Evolutionary conservation across 2,329 filamentous ascomycete species (phyloP).

Genomic region (Clarireedia paspali): DNA sequence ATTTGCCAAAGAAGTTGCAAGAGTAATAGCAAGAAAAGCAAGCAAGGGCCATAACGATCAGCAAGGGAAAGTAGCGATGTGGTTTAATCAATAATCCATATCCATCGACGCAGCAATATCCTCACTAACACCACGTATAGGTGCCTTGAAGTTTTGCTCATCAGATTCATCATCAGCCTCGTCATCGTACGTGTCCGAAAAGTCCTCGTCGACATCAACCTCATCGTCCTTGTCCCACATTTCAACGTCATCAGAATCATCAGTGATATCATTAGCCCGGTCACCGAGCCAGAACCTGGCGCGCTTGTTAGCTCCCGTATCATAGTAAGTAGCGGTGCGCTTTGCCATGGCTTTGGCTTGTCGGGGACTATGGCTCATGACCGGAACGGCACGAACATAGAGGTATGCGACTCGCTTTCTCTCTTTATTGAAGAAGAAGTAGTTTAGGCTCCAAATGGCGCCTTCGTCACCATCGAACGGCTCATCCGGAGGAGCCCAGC

Average conservation of each 20-base stretch:
- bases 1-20: neutral
- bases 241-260: conserved; percentile 34
- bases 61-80: conserved; percentile 2
- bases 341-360: conserved; percentile 30
- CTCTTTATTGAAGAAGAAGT: conserved; percentile 95
- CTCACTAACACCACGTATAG: conserved; percentile 51
- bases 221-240: conserved; percentile 38
- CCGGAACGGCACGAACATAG: conserved; percentile 81
- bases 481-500: conserved; percentile 82
- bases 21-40: neutral
- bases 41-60: neutral
- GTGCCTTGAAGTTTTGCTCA: conserved; percentile 36
- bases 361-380: conserved; percentile 56
- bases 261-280: conserved; percentile 37
- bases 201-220: conserved; percentile 36
- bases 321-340: conserved; percentile 26
- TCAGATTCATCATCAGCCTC: conserved; percentile 29
- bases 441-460: conserved; percentile 90
- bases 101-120: conserved; percentile 57
- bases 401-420: conserved; percentile 91
- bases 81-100: conserved; percentile 35
- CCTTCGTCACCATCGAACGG: conserved; percentile 89
- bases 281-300: conserved; percentile 85
- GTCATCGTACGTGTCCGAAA: conserved; percentile 31
- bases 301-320: conserved; percentile 64